Conservation (phyloP, 2,329 filamentous ascomycete species). For the Xylaria sp. region DNA sequence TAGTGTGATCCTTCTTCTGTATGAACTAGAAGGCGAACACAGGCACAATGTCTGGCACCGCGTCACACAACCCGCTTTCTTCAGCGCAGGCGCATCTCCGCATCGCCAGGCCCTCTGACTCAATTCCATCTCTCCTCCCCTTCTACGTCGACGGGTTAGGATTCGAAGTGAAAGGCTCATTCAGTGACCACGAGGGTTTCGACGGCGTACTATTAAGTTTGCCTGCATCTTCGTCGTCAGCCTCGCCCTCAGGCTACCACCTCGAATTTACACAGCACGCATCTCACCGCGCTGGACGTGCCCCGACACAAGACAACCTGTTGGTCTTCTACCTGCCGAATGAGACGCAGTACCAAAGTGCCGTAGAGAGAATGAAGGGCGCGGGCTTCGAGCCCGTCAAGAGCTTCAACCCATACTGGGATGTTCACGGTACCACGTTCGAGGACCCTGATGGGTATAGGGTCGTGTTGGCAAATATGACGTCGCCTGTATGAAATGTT, state of each 20-base stretch:
- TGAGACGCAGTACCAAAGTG: slow-evolving; percentile 21
- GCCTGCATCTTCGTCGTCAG: slow-evolving; percentile 14
- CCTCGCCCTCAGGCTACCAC: slow-evolving; percentile 28
- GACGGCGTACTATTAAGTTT: slow-evolving; percentile 30
- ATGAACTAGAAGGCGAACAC: not conserved
- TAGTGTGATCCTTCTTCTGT: not conserved
- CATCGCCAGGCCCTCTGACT: slow-evolving; percentile 36
- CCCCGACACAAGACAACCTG: slow-evolving; percentile 36
- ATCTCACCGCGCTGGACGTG: slow-evolving; percentile 31
- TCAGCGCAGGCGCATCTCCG: slow-evolving; percentile 31
- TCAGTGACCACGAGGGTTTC: slow-evolving; percentile 32
- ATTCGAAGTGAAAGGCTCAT: slow-evolving; percentile 25
- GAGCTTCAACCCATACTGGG: slow-evolving; percentile 39
- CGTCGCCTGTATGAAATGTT: slow-evolving; percentile 32
- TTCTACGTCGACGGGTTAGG: slow-evolving; percentile 37
- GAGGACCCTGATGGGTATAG: slow-evolving; percentile 37
- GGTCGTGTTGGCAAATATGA: slow-evolving; percentile 37
- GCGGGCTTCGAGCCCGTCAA: slow-evolving; percentile 32
- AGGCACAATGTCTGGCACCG: slow-evolving; percentile 10
- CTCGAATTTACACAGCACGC: slow-evolving; percentile 35
- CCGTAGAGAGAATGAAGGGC: slow-evolving; percentile 30
- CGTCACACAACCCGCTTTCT: slow-evolving; percentile 21
- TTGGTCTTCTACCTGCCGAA: slow-evolving; percentile 35
- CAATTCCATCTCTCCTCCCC: slow-evolving; percentile 30
- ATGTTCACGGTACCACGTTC: slow-evolving; percentile 34